Evolutionary conservation across 176 grass and related monocot genomes (phyloP), one percentile per base, ranked within the genome.

Genomic region (Eremochloa ophiuroides): DNA sequence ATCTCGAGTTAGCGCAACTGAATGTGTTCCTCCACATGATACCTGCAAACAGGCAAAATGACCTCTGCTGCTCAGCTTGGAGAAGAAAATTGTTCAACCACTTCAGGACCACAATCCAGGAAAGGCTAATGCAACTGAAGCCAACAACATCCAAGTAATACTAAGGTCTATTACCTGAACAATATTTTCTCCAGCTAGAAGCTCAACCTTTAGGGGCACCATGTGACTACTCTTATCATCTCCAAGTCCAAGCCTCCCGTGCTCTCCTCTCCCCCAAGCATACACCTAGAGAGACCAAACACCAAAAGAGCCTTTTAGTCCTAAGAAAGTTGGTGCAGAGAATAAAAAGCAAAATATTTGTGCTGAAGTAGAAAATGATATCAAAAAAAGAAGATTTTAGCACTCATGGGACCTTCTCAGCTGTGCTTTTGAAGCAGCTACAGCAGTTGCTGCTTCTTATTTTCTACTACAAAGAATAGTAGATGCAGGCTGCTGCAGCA

Each of bases 201-300:
- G 81, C 63, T 99, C 84, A 80, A 95, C 96, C 72, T 93, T 91
- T 64, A 85, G 87, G 43, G 96, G 96, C 74, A 99, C 96, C 96
- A 99, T 99, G 84, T 90, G 94, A 83, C 96, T 99, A 83, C 93
- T 99, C 82, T 99, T 99, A 72, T 99, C 93, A 90, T 99, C 96
- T 80, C 96, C 96, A 76, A 99, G 91, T 82, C 96, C 96, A 84
- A 99, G 93, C 75, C 96, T 93, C 15, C 96, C 96, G 74, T 99
- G 96, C 16, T 99, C 96, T 83, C 96, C 96, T 93, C 96, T 93
- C 68, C 96, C 96, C 96, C 96, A 99, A 85, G 96, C 88, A 93
- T 95, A 99, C 37, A 99, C 96, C 96, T 99, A 75, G 4, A 87
- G 87, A 87, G 42, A 37, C 22, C 80, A 53, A 77, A 31, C 35